Base-by-base conservation (phyloP, 768 basidiomycete species). In the Tricholoma furcatifolium region DNA sequence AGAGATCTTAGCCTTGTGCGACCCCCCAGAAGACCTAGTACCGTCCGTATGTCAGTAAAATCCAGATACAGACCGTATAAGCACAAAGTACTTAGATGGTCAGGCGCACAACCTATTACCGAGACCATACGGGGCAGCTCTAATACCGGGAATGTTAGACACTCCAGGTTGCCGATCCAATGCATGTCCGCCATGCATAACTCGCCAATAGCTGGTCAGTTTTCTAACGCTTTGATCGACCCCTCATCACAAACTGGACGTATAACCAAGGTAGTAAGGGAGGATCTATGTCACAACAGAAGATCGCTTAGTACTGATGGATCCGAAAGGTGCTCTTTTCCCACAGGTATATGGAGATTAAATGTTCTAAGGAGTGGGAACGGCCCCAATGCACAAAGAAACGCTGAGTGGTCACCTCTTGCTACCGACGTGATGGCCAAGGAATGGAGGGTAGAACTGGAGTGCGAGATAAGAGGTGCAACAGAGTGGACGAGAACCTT, bases 351-450 rank as follows among this genome's bases (percentile, higher is more conserved):
- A 5, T 52, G 55, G 21, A 65, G 43, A 4, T 56, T 55, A 5
- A 71, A 57, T 4, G 43, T 38, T 12, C 60, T 66, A 14, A 74
- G 64, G 7, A 36, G 39, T 1, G 64, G 62, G 14, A 74, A 58
- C 1, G 52, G 17, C 6, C 63, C 61, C 2, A 74, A 59, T 2
- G 67, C 59, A 3, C 51, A 43, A 47, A 75, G 69, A 49, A 75
- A 70, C 3, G 57, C 36, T 7, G 72, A 67, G 12, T 73, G 57
- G 56, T 74, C 70, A 9, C 59, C 56, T 4, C 58, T 53, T 7
- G 69, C 68, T 0, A 61, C 56, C 1, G 73, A 74, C 1, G 66
- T 60, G n/a, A 77, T 65, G 0, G 60, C 58, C n/a, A 76, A 62
- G 11, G 59, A 62, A 10, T 47, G 61, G 23, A 76, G 61, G 2